Evolutionary conservation across 2,329 filamentous ascomycete genomes (phyloP).

Genomic region (Colletotrichum destructivum): DNA sequence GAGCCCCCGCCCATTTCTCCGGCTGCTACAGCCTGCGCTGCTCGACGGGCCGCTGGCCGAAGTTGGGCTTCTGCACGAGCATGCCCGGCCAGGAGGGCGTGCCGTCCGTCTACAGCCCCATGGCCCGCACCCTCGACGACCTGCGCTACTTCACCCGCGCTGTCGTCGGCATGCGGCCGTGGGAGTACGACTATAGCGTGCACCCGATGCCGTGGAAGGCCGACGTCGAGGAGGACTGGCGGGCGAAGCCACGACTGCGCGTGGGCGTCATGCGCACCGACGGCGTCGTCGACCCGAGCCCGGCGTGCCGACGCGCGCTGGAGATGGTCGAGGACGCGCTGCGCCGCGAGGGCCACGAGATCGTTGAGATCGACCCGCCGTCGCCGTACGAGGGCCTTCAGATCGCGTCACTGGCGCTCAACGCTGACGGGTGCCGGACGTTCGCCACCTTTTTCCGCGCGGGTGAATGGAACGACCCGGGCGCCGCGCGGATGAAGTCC

Average conservation of each 20-base stretch:
- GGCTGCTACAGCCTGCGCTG: conserved; percentile 91
- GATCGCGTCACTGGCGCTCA: conserved; percentile 85
- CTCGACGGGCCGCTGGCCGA: conserved; percentile 92
- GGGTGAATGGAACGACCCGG: conserved; percentile 85
- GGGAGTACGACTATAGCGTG: conserved; percentile 89
- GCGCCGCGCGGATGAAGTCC: conserved; percentile 81
- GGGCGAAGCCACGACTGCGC: conserved; percentile 74
- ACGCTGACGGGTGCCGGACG: conserved; percentile 85
- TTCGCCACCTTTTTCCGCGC: conserved; percentile 83
- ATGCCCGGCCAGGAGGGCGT: conserved; percentile 96
- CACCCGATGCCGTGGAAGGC: conserved; percentile 87
- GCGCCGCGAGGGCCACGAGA: conserved; percentile 79
- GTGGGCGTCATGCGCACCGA: conserved; percentile 86
- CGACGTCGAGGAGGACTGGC: conserved; percentile 71
- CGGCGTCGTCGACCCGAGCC: conserved; percentile 87
- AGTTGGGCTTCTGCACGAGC: conserved; percentile 84
- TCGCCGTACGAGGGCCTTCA: conserved; percentile 81
- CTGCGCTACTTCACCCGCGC: conserved; percentile 86
- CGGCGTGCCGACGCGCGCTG: conserved; percentile 85
- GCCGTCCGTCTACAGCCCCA: conserved; percentile 90
- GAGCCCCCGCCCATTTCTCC: conserved; percentile 89
- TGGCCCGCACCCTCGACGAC: conserved; percentile 89
- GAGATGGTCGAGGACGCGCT: conserved; percentile 80
- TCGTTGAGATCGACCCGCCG: conserved; percentile 76
- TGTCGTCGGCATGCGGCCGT: conserved; percentile 85